Evolutionary conservation across 225 moss, liverwort and hornwort species (phyloP), one percentile per base, ranked within the genome.

Genomic region (Pleurozium schreberi): DNA sequence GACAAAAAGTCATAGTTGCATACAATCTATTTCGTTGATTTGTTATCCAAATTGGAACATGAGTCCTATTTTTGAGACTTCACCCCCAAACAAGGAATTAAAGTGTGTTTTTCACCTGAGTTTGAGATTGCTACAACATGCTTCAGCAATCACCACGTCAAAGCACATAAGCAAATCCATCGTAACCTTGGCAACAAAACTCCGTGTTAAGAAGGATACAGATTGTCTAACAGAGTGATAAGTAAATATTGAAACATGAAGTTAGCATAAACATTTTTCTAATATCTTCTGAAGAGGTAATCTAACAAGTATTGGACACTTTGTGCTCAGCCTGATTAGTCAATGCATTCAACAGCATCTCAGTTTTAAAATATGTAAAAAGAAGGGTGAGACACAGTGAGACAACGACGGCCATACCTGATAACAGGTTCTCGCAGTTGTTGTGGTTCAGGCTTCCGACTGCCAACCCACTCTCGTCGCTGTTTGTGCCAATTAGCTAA

Each of bases 401-500:
- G 50, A 4, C 40, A 60, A 3, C 38, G 23, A 87, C 20, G 6
- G 11, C 67, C 68, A 80, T 62, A 93, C 94, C 89, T 87, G 88
- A 93, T 90, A 70, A 90, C 89, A 55, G 89, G 86, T 80, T 91
- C 90, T 57, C 87, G 89, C 63, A 71, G 50, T 57, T 52, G 80
- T 79, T 67, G 88, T 23, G 82, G 62, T 70, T 83, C 80, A 23
- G 78, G 69, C 82, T 88, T 88, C 14, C 80, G 87, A 58, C 53
- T 88, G 55, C 92, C 88, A 27, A 89, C 87, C 93, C 93, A 94
- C 47, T 91, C 89, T 89, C 86, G 88, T 67, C 92, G 86, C 88
- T 93, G 90, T 80, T 89, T 88, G n/a, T 87, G 88, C 93, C 94
- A 94, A 78, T 75, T 53, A 53, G 68, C 83, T 76, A 93, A 85